Evolutionary conservation across 2,329 filamentous ascomycete species (phyloP).

Genomic region (Exophiala oligosperma): DNA sequence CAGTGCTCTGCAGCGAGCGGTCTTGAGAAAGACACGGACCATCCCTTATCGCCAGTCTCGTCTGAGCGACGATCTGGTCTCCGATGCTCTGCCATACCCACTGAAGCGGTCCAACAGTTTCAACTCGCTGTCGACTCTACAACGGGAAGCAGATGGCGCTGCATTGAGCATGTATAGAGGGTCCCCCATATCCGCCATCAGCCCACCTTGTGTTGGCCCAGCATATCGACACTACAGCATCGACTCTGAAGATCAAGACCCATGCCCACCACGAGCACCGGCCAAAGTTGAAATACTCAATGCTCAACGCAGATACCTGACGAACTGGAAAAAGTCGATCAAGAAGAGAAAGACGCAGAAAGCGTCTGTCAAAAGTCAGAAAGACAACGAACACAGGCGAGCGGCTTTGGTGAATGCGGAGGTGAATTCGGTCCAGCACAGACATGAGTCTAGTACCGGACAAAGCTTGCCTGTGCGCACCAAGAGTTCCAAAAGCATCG

Average conservation of each 20-base stretch:
- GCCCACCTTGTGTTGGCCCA: constrained; percentile 5
- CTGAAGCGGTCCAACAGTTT: constrained; percentile 20
- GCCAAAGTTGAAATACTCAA: constrained; percentile 18
- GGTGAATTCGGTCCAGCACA: too few relatives aligned
- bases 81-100: constrained; percentile 13
- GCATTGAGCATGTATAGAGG: constrained; percentile 19
- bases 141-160: constrained; percentile 22
- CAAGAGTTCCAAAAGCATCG: constrained; percentile 20
- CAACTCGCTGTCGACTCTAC: constrained; percentile 23
- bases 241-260: constrained; percentile 18
- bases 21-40: constrained; percentile 17
- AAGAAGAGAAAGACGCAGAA: constrained; percentile 17
- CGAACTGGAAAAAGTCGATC: constrained; percentile 17
- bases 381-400: constrained; percentile 16
- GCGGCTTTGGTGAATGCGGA: constrained; percentile 13
- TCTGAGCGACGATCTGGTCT: constrained; percentile 11
- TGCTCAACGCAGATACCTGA: constrained; percentile 23
- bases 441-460: neutral
- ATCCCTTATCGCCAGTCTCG: constrained; percentile 14
- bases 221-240: constrained; percentile 2
- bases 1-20: constrained; percentile 7
- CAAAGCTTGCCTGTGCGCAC: constrained; percentile 10
- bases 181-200: constrained; percentile 24
- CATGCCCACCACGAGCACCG: constrained; percentile 12
- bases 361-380: constrained; percentile 14